Base-by-base conservation (phyloP, 805 yeast genomes). In the Wickerhamomyces pijperi region DNA sequence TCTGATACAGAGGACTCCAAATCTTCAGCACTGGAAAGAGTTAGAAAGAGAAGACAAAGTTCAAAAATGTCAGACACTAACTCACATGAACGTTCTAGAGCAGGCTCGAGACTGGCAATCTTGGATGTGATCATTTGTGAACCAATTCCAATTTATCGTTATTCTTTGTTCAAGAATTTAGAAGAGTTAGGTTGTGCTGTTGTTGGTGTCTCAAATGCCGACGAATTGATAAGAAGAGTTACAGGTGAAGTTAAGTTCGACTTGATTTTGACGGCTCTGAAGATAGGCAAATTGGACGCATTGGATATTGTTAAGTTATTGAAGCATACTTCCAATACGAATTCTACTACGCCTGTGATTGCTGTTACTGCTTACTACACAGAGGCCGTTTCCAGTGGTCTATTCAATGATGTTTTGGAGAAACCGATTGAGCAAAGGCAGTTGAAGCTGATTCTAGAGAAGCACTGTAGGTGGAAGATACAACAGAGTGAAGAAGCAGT, bases 211-310 rank as follows among this genome's bases (percentile, higher is more conserved):
- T 65, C 77, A 0, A 77, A 78, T 42, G 95, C 94, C 2, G 90
- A 86, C 43, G 96, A 87, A 44, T 65, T 87, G 42, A 72, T 87
- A 13, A 68, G 92, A 43, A 63, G 92, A 40, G 85, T 86, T 6
- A 82, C 94, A 0, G 82, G 94, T 29, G 79, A 78, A 38, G 82
- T 85, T 16, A 80, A 76, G 53, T 90, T 86, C 63, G 97, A 88
- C 59, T 47, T 87, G 32, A 85, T 88, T 21, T 66, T 88, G 42
- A 77, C 92, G 0, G 92, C 90, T 2, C 65, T 82, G 39, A 74
- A 74, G 46, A 62, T 82, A 18, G 74, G 82, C 14, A 78, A 77
- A 43, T 64, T 82, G 21, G 82, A 76, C 45, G 81, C 84, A 1
- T 60, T 76, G 6, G 95, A 87, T 61, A 78, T 90, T 25, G 81